A percentile compares a stretch with the other conserved stretches of the same genome.
These are phyloP conservation scores for Eremomyces bilateralis DNA, from an alignment of 495 filamentous ascomycete genomes.

Conservation along the genomic window DNA sequence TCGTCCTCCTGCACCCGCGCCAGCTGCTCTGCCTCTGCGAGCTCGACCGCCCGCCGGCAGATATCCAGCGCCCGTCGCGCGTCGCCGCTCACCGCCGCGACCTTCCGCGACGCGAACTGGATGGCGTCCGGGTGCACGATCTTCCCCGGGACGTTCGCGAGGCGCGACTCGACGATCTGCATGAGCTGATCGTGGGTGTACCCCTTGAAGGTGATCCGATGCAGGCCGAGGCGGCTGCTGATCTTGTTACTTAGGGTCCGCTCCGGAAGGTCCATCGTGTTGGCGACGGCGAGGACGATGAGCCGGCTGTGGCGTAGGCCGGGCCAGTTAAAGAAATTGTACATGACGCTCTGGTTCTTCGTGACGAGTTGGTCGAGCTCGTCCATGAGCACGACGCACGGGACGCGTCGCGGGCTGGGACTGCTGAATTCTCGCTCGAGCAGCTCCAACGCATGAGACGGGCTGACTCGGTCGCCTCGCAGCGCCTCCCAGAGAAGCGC, in stretches of 20 bases:
- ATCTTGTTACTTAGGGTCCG: conserved; percentile 96
- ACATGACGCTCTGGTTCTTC: conserved; percentile 96
- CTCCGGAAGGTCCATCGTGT: conserved; percentile 98
- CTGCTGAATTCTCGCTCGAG: conserved; percentile 80
- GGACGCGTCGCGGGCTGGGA: conserved; percentile 72
- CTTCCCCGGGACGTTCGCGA: conserved; percentile 67
- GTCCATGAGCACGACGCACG: conserved; percentile 97
- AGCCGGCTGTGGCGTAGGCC: conserved; percentile 70
- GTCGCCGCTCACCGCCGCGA: conserved; percentile 88
- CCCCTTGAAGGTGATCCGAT: conserved; percentile 82
- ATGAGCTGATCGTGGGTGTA: conserved; percentile 97
- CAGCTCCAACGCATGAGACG: conserved; percentile 75
- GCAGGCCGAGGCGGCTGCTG: conserved; percentile 54
- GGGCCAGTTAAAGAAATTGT: conserved; percentile 99
- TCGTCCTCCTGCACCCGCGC: conserved; percentile 12
- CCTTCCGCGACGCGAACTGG: conserved; percentile 90
- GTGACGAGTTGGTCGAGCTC: conserved; percentile 97
- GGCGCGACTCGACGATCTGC: conserved; percentile 79
- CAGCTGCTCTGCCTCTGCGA: conserved; percentile 52
- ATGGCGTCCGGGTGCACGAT: conserved; percentile 87
- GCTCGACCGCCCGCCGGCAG: conserved; percentile 83
- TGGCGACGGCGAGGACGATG: conserved; percentile 92
- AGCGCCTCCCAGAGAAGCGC: conserved; percentile 89
- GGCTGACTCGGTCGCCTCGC: conserved; percentile 77
- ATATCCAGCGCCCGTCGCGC: conserved; percentile 87